A percentile compares a stretch with the other conserved stretches of the same genome.
Conservation (phyloP, 352 stramenopile genomes). For the Phytophthora sojae region DNA sequence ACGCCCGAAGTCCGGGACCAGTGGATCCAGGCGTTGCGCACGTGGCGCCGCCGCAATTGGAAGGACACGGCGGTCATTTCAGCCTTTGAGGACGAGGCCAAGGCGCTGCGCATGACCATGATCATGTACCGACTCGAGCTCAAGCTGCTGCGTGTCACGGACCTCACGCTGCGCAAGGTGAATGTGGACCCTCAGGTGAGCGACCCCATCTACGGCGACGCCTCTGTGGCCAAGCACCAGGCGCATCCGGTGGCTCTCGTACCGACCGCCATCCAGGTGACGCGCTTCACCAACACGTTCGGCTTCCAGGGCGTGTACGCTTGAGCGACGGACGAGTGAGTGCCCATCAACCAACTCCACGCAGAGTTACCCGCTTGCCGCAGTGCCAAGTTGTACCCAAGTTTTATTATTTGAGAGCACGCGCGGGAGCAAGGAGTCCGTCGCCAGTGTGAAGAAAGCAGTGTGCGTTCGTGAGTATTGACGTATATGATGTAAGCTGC, state of each 20-base stretch:
- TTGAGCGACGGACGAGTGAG: conserved; percentile 6
- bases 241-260: conserved; percentile 25
- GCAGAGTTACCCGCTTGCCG: conserved; percentile 1
- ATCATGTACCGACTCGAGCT: conserved; percentile 69
- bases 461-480: conserved; percentile 24
- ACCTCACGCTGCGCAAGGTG: conserved; percentile 61
- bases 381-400: conserved; percentile 11
- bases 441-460: conserved; percentile 9
- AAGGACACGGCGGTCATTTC: conserved; percentile 69
- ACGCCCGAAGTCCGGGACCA: conserved; percentile 52
- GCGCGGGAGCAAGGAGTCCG: conserved; percentile 3
- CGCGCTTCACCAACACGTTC: conserved; percentile 41
- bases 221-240: conserved; percentile 22
- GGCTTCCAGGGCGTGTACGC: conserved; percentile 38
- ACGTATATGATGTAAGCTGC: conserved; percentile 6
- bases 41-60: conserved; percentile 84
- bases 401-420: conserved; percentile 33
- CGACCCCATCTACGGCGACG: conserved; percentile 21
- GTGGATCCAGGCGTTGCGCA: conserved; percentile 76
- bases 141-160: conserved; percentile 59
- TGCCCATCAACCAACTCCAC: neutral
- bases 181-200: conserved; percentile 22
- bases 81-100: conserved; percentile 70
- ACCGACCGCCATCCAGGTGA: conserved; percentile 35
- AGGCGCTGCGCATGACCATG: conserved; percentile 74